phyloP scores from a whole-genome alignment of 2,329 filamentous ascomycete genomes.

The Calonectria pteridis region DNA sequence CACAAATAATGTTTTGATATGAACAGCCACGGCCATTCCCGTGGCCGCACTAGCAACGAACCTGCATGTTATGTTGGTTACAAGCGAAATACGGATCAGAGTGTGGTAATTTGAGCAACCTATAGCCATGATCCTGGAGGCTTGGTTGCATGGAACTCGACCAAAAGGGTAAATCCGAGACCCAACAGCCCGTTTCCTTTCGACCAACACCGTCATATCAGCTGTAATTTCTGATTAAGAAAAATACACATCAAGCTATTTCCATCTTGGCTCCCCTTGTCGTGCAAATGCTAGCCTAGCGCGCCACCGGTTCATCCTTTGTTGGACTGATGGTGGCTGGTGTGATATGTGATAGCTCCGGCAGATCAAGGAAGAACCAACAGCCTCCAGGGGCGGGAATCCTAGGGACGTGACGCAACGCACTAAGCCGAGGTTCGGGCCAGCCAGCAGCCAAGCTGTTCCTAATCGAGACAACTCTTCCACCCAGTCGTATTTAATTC shows the following conservation, averaged over 20 bases:
- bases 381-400: background rate
- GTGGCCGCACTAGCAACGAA: background rate
- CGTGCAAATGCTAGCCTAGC: constrained; percentile 25
- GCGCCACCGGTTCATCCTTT: constrained; percentile 20
- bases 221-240: background rate
- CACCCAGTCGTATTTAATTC: constrained; percentile 10
- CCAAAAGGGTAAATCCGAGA: background rate
- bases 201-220: too few species aligned
- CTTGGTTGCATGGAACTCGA: background rate
- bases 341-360: constrained; percentile 40
- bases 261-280: background rate
- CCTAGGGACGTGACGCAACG: background rate
- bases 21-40: background rate
- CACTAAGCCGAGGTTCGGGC: background rate
- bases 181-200: background rate
- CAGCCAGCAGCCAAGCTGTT: background rate
- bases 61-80: background rate
- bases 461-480: background rate
- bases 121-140: constrained; percentile 4
- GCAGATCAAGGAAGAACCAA: constrained; percentile 13
- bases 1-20: background rate
- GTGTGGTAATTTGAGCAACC: background rate
- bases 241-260: background rate
- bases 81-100: constrained; percentile 1
- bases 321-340: constrained; percentile 28